Evolutionary conservation across 2,329 filamentous ascomycete species (phyloP).

Genomic region (Trichoderma arundinaceum): DNA sequence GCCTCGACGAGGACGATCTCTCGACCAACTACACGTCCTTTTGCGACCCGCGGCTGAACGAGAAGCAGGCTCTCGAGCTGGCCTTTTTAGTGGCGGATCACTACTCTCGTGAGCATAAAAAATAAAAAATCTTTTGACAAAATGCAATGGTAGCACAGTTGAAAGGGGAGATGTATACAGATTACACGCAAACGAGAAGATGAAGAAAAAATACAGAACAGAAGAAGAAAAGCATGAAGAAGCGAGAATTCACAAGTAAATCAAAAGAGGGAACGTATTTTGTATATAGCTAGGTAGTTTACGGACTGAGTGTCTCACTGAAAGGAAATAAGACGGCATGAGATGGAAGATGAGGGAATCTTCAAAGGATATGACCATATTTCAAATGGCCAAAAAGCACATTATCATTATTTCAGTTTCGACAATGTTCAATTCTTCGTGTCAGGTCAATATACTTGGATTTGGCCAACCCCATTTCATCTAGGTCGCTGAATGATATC

Average conservation of each 20-base stretch:
- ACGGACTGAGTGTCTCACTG: neutral
- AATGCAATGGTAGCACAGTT: too few species aligned
- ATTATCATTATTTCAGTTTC: neutral
- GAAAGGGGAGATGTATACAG: neutral
- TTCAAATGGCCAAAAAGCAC: neutral
- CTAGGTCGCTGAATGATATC: neutral
- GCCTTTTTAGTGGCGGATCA: conserved; percentile 92
- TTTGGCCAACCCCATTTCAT: neutral
- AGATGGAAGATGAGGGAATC: neutral
- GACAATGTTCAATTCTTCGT: neutral
- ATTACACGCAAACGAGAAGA: neutral
- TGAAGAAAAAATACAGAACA: neutral
- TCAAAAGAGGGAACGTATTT: neutral
- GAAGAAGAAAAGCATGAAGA: neutral
- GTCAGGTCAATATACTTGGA: neutral
- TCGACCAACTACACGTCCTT: conserved; percentile 92
- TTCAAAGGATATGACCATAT: neutral
- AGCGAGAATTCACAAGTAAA: neutral
- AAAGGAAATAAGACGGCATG: neutral
- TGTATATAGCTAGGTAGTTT: neutral
- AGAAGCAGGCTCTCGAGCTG: conserved; percentile 95
- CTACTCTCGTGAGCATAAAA: conserved; percentile 54
- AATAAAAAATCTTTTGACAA: neutral
- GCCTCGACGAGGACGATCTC: conserved; percentile 84
- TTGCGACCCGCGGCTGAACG: conserved; percentile 93